Base-by-base conservation (phyloP, 441 rosid species). In the Jatropha podagrica region DNA sequence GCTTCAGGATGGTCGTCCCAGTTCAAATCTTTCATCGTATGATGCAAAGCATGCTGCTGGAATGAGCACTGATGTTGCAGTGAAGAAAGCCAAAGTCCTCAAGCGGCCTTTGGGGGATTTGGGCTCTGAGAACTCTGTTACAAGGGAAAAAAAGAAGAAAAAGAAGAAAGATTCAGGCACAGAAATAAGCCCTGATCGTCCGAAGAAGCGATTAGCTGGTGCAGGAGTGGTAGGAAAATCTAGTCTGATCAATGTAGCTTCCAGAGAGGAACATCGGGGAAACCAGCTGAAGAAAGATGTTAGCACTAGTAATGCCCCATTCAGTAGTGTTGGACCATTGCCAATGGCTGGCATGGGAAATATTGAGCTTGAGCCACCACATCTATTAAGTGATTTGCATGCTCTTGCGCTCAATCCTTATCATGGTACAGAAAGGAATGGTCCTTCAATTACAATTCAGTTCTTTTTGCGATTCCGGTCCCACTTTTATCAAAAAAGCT, bases 341-440 rank as follows among this genome's bases (percentile, higher is more conserved):
- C 67, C 82, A 49, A 52, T 65, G 64, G 52, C 48, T 70, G 76
- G 76, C 62, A 41, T 65, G 41, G 85, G 82, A 65, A 81, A 68
- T 72, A 64, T 68, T 68, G 90, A 87, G 75, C 69, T 72, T 23
- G 91, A 86, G 55, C 81, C 89, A 73, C 79, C 81, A 58, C 89
- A 92, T 71, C 75, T 92, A 62, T 81, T 95, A 83, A 79, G 73
- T 69, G 90, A 89, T 83, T 83, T 95, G 83, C 92, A 87, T 80
- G 85, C 86, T 64, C 86, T 95, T 73, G 96, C 98, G 48, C 82
- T 90, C 37, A 84, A 89, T 83, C 97, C 93, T 65, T 89, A 89
- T 73, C 82, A 80, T 80, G 93, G 88, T 68, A 66, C 77, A 46
- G 91, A 84, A 79, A 85, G 88, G 79, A 78, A 81, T 60, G 78